Evolutionary conservation across 2,329 filamentous ascomycete genomes (phyloP).

Genomic region (Nemania sp.): DNA sequence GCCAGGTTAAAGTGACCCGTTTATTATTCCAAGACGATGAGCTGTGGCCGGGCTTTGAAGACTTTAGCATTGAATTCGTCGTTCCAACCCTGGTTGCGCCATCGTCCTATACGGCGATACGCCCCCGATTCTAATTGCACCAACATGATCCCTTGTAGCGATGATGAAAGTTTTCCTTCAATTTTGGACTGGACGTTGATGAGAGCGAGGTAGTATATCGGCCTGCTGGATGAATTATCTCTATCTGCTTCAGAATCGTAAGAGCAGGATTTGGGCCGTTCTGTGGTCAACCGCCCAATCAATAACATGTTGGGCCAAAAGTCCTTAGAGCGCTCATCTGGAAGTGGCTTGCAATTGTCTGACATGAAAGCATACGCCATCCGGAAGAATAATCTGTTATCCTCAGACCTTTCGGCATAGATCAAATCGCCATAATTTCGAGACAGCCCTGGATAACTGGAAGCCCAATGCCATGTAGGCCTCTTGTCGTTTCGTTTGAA

Average conservation of each 20-base stretch:
- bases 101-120: background rate
- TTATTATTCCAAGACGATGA: background rate
- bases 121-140: background rate
- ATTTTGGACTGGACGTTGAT: background rate
- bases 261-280: background rate
- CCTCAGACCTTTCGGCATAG: no score
- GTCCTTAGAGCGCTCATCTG: background rate
- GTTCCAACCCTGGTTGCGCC: background rate
- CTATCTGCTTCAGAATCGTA: background rate
- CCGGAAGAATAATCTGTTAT: background rate
- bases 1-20: no score
- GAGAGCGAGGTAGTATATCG: background rate
- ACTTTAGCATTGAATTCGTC: background rate
- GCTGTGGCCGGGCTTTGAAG: background rate
- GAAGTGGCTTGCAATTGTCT: background rate
- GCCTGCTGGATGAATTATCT: background rate
- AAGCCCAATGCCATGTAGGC: conserved; percentile 16
- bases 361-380: conserved; percentile 15
- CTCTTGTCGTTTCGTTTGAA: background rate
- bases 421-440: no score
- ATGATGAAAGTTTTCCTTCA: background rate
- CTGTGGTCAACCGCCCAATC: conserved; percentile 2
- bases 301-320: conserved; percentile 4
- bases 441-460: background rate
- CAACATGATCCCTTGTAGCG: background rate